Evolutionary conservation across 371 early-diverging fungal genomes (phyloP).

Genomic region (Haplosporangium sp.): DNA sequence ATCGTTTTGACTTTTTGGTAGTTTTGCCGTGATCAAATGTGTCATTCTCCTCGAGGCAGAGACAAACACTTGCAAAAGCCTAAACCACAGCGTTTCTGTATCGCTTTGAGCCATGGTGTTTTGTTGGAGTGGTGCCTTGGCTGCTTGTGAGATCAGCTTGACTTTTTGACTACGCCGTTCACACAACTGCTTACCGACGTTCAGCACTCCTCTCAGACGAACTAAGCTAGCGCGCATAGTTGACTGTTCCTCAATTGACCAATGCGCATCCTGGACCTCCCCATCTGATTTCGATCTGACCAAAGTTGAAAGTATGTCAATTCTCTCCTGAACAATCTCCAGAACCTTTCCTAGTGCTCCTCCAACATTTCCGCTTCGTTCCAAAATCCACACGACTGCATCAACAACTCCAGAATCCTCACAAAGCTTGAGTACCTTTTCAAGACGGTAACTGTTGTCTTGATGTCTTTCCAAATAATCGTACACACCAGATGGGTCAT

Average conservation of each 20-base stretch:
- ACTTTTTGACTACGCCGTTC: slow-evolving; percentile 64
- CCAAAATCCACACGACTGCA: slow-evolving; percentile 85
- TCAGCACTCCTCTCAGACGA: slow-evolving; percentile 69
- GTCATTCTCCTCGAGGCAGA: slow-evolving; percentile 54
- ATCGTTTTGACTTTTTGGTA: neutral
- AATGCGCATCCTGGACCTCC: slow-evolving; percentile 50
- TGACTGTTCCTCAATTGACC: slow-evolving; percentile 70
- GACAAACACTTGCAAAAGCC: slow-evolving; percentile 70
- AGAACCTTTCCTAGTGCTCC: slow-evolving; percentile 77
- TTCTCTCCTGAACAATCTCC: slow-evolving; percentile 69
- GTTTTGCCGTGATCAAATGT: slow-evolving; percentile 46
- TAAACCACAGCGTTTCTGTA: slow-evolving; percentile 77
- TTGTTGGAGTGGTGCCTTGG: slow-evolving; percentile 27
- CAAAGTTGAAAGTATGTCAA: slow-evolving; percentile 56
- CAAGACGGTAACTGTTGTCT: slow-evolving; percentile 68
- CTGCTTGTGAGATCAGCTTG: slow-evolving; percentile 33
- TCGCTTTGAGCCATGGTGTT: slow-evolving; percentile 52
- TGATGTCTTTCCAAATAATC: slow-evolving; percentile 70
- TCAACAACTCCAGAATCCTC: slow-evolving; percentile 71
- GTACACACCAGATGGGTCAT: slow-evolving; percentile 76
- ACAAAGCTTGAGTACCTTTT: slow-evolving; percentile 68
- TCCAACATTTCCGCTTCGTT: slow-evolving; percentile 73
- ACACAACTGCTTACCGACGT: slow-evolving; percentile 70
- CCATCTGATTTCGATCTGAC: slow-evolving; percentile 56
- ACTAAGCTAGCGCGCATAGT: slow-evolving; percentile 65